Evolutionary conservation across 2,329 filamentous ascomycete genomes (phyloP).

Genomic region (Penicillium sclerotigenum): DNA sequence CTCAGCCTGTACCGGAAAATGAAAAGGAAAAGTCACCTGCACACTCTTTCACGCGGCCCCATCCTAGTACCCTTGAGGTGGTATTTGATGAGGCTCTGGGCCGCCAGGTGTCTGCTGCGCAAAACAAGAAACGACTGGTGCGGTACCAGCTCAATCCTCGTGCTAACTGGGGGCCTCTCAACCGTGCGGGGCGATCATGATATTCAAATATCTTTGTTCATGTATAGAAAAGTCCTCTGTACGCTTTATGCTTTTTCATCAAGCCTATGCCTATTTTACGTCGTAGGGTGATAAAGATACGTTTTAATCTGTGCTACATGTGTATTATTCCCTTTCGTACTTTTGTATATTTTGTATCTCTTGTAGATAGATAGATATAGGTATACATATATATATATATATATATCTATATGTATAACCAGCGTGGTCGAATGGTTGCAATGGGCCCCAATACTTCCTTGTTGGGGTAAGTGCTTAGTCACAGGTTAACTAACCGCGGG

Average conservation of each 20-base stretch:
- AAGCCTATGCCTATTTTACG: neutral
- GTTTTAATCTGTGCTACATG: neutral
- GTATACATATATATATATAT: too few species aligned
- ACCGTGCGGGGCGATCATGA: slow-evolving; percentile 33
- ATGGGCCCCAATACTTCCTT: neutral
- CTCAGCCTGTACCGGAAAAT: neutral
- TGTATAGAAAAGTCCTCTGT: neutral
- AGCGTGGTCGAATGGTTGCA: neutral
- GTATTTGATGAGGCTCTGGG: slow-evolving; percentile 81
- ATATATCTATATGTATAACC: neutral
- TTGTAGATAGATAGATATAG: too few species aligned
- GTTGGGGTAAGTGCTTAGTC: neutral
- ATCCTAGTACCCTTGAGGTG: slow-evolving; percentile 53
- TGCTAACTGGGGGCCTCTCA: slow-evolving; percentile 91
- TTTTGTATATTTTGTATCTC: too few species aligned
- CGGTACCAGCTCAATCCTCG: slow-evolving; percentile 87
- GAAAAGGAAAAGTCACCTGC: neutral
- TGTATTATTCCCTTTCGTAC: neutral
- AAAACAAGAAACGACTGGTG: slow-evolving; percentile 65
- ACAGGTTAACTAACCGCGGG: neutral
- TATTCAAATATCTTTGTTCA: neutral
- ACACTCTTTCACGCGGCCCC: slow-evolving; percentile 14
- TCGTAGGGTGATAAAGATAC: neutral
- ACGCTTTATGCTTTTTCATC: neutral
- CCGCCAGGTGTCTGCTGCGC: slow-evolving; percentile 50